Evolutionary conservation across 768 basidiomycete species (phyloP).

Genomic region (Pulveroboletus ravenelii): DNA sequence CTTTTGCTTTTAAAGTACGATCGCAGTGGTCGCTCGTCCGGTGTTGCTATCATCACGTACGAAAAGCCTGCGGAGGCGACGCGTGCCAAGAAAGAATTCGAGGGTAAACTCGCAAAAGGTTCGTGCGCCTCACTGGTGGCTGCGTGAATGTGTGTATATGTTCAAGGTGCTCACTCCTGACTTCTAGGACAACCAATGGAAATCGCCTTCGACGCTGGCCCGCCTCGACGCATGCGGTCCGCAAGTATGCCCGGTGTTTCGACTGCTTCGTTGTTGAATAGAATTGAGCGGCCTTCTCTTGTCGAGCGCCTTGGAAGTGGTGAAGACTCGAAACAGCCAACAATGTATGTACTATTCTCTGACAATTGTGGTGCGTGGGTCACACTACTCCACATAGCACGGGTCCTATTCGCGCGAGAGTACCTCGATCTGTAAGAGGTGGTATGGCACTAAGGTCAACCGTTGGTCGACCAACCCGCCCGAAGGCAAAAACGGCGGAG

Average conservation of each 20-base stretch:
- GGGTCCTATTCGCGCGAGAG: conserved; percentile 45
- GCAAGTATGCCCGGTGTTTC: conserved; percentile 38
- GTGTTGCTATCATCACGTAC: conserved; percentile 75
- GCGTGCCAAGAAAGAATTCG: conserved; percentile 76
- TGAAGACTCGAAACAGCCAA: conserved; percentile 24
- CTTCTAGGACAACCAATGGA: conserved; percentile 75
- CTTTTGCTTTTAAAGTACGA: conserved; percentile 74
- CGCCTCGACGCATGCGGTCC: conserved; percentile 44
- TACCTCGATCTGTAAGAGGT: conserved; percentile 20
- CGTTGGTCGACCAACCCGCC: conserved; percentile 30
- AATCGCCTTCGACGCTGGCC: conserved; percentile 54
- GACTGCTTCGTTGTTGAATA: conserved; percentile 62
- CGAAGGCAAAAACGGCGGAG: conserved; percentile 69
- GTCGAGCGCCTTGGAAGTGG: conserved; percentile 57
- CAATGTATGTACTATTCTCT: conserved; percentile 11
- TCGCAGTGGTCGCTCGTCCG: conserved; percentile 88
- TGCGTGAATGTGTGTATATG: background rate
- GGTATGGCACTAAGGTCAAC: conserved; percentile 15
- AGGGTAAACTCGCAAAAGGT: conserved; percentile 90
- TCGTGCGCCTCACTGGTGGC: background rate
- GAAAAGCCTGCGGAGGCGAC: conserved; percentile 77
- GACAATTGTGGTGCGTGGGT: background rate
- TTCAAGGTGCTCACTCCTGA: background rate
- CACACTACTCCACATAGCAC: conserved; percentile 7
- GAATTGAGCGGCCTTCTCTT: conserved; percentile 72